Percentiles rank a stretch among this genome's conserved stretches.
These are phyloP conservation scores for Cotoneaster glaucophyllus DNA, from an alignment of 306 rosid genomes.

Conservation along the genomic window DNA sequence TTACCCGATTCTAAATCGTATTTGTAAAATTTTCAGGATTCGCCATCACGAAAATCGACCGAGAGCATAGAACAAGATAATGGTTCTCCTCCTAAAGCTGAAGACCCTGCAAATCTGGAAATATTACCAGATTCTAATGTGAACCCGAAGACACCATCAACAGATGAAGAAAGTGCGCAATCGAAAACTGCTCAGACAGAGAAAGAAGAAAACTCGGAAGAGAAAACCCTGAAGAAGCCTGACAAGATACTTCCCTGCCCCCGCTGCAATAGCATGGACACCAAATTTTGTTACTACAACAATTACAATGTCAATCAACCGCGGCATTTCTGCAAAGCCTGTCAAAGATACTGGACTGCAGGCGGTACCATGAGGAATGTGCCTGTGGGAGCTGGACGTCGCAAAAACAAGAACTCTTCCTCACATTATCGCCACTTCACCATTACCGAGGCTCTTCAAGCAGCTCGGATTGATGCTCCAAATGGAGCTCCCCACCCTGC, in stretches of 20 bases:
- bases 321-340: conserved; percentile 90
- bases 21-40: conserved; percentile 48
- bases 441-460: conserved; percentile 73
- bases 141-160: conserved; percentile 49
- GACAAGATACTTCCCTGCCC: conserved; percentile 86
- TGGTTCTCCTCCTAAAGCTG: conserved; percentile 27
- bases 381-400: conserved; percentile 89
- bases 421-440: conserved; percentile 52
- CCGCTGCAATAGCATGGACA: conserved; percentile 93
- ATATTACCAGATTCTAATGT: conserved; percentile 24
- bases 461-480: conserved; percentile 49
- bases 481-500: conserved; percentile 37
- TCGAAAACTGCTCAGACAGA: conserved; percentile 26
- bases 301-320: conserved; percentile 89
- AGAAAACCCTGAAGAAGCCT: conserved; percentile 78
- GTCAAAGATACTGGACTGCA: conserved; percentile 95
- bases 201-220: conserved; percentile 52
- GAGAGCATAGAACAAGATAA: conserved; percentile 26
- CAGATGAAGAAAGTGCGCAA: conserved; percentile 41
- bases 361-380: conserved; percentile 95
- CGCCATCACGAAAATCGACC: conserved; percentile 19
- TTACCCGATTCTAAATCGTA: background rate
- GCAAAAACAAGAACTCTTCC: conserved; percentile 77
- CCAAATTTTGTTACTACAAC: conserved; percentile 88
- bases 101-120: conserved; percentile 29